These are phyloP conservation scores for Tetradesmus obliquus DNA, from an alignment of 139 green algal genomes.

Conservation along the genomic window DNA sequence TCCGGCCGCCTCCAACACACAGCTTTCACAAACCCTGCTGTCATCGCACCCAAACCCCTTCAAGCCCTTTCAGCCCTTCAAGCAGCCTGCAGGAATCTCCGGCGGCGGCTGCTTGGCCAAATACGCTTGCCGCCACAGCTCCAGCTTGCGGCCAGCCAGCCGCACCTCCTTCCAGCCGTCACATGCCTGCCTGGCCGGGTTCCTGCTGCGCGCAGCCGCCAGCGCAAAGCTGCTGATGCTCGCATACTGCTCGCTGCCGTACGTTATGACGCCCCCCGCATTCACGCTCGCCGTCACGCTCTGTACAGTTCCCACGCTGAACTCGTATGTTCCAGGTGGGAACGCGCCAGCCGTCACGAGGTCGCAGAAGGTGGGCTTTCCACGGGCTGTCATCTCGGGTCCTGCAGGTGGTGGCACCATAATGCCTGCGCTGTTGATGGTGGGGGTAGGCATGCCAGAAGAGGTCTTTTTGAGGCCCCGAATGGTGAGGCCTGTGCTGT, in stretches of 20 bases:
- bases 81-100: conserved; percentile 9
- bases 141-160: conserved; percentile 62
- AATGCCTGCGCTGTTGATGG: conserved; percentile 5
- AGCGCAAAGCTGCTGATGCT: conserved; percentile 78
- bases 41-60: too few species aligned
- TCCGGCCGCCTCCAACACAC: conserved; percentile 46
- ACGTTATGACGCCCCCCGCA: conserved; percentile 61
- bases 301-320: conserved; percentile 59
- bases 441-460: conserved; percentile 3
- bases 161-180: conserved; percentile 79
- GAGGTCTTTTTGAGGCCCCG: background rate
- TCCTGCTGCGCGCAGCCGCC: conserved; percentile 68
- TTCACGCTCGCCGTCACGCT: conserved; percentile 51
- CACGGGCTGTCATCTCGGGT: conserved; percentile 44
- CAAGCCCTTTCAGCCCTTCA: background rate
- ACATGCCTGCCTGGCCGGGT: conserved; percentile 69
- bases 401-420: conserved; percentile 20
- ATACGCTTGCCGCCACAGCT: conserved; percentile 53
- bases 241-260: conserved; percentile 53
- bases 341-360: conserved; percentile 60
- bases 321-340: conserved; percentile 56
- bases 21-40: too few species aligned
- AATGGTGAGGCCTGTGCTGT: conserved; percentile 1
- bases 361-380: conserved; percentile 61
- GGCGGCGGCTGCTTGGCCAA: conserved; percentile 21